phyloP scores from a whole-genome alignment of 2,329 filamentous ascomycete species.

The Neurospora sp. region DNA sequence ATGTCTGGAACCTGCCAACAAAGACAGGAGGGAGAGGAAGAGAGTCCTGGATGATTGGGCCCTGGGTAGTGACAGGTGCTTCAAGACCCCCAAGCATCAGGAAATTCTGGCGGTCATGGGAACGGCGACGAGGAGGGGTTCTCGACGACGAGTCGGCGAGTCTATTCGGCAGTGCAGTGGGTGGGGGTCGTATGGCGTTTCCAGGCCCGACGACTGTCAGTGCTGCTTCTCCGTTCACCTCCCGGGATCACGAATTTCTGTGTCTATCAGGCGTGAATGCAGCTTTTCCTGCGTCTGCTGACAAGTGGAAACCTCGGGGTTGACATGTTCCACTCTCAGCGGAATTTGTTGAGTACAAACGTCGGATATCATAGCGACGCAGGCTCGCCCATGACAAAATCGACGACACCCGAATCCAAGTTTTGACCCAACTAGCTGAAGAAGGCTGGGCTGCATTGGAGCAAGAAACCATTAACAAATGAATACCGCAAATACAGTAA shows the following conservation, averaged over 20 bases:
- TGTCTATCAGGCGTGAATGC: background rate
- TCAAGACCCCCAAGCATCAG: background rate
- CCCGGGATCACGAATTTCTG: background rate
- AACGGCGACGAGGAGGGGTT: background rate
- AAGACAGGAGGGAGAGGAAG: background rate
- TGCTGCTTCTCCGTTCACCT: background rate
- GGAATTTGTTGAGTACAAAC: background rate
- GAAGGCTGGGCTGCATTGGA: too few relatives aligned
- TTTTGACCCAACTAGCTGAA: too few relatives aligned
- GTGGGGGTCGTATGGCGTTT: background rate
- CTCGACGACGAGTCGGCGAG: background rate
- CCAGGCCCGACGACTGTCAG: background rate
- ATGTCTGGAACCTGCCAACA: background rate
- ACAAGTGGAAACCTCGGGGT: background rate
- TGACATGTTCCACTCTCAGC: background rate
- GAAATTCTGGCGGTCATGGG: background rate
- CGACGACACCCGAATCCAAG: too few relatives aligned
- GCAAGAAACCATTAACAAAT: too few relatives aligned
- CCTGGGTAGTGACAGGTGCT: background rate
- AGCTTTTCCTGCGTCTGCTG: background rate
- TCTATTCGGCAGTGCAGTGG: background rate
- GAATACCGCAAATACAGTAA: too few relatives aligned
- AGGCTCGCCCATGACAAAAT: background rate
- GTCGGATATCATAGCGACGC: background rate
- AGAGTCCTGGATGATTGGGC: background rate